Evolutionary conservation across 2,329 filamentous ascomycete genomes (phyloP), one percentile per base, ranked within the genome.

Genomic region (Septoria linicola): DNA sequence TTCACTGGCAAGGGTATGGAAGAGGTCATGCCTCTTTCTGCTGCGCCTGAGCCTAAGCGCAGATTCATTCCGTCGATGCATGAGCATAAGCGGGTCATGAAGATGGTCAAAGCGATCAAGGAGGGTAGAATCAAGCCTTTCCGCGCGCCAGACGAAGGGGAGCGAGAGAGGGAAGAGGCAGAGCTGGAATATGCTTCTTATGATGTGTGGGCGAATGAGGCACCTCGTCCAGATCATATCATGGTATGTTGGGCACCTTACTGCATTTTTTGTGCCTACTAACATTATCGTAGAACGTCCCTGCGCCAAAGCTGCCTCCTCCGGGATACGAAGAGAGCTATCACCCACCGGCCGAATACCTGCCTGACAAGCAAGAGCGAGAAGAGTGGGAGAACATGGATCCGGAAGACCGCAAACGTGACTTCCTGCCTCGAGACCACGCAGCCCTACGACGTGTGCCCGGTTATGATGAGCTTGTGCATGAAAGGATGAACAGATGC

Each of bases 1-100:
- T 99, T 97, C 70, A 93, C 89, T 8, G 86, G 88, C 58, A 85
- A 90, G 63, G 86, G 88, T 58, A 85, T 89, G 64, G 64, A 68
- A 44, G 93, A 99, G 73, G 84, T 87, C 57, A 97, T 99, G 91
- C 93, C 93, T 11, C 72, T 99, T 51, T 96, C 89, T 67, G 86
- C 91, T 39, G 93, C 93, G 0, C 93, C 93, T 5, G 93, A 99
- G 68, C 93, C 93, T 1, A 99, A 99, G 75, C 82, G 93, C 58
- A 85, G 93, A 63, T 99, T 97, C 69, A 76, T 99, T 8, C 93
- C 95, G 5, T 97, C 92, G 40, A 97, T 96, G 72, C 89, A 99
- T 70, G 93, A 99, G 72, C 87, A 89, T 25, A 96, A 96, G 76
- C 83, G 91, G 51, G 83, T 99, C 44, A 96, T 96, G 83, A 97